Evolutionary conservation across 306 rosid genomes (phyloP).

Genomic region (Dryas drummondii): DNA sequence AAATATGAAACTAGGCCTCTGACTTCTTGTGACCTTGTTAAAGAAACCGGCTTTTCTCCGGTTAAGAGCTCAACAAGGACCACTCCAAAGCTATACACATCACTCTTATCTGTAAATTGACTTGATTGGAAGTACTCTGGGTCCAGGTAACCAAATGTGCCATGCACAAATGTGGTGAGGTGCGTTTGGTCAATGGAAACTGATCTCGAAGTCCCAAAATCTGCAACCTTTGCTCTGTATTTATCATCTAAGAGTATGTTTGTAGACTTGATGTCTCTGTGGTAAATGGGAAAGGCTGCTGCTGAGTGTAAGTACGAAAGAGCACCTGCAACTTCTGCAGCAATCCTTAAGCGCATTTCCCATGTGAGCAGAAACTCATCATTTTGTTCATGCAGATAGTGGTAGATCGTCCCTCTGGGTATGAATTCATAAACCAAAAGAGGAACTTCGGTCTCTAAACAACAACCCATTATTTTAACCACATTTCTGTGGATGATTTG

Average conservation of each 20-base stretch:
- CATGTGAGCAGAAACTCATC: slow-evolving; percentile 3
- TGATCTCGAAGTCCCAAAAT: slow-evolving; percentile 31
- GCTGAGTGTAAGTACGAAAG: slow-evolving; percentile 24
- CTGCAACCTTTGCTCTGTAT: slow-evolving; percentile 28
- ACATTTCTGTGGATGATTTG: slow-evolving; percentile 18
- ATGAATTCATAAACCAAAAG: slow-evolving; percentile 22
- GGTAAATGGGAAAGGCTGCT: slow-evolving; percentile 23
- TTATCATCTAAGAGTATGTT: slow-evolving; percentile 29
- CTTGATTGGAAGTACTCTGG: slow-evolving; percentile 28
- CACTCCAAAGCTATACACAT: slow-evolving; percentile 31
- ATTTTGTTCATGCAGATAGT: slow-evolving; percentile 4
- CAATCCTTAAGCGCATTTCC: slow-evolving; percentile 12
- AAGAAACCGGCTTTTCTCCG: slow-evolving; percentile 18
- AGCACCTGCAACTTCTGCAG: slow-evolving; percentile 6
- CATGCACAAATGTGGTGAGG: slow-evolving; percentile 20
- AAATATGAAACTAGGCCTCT: slow-evolving; percentile 18
- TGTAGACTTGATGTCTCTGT: slow-evolving; percentile 27
- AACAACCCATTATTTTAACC: slow-evolving; percentile 16
- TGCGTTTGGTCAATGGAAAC: slow-evolving; percentile 29
- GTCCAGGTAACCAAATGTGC: slow-evolving; percentile 35
- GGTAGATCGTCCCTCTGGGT: slow-evolving; percentile 8
- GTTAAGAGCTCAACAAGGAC: slow-evolving; percentile 28
- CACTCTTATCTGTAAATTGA: slow-evolving; percentile 30
- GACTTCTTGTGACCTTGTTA: not conserved
- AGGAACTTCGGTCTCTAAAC: slow-evolving; percentile 19